Conservation (phyloP, 106 monocot genomes). For the Phalaenopsis aphrodite region DNA sequence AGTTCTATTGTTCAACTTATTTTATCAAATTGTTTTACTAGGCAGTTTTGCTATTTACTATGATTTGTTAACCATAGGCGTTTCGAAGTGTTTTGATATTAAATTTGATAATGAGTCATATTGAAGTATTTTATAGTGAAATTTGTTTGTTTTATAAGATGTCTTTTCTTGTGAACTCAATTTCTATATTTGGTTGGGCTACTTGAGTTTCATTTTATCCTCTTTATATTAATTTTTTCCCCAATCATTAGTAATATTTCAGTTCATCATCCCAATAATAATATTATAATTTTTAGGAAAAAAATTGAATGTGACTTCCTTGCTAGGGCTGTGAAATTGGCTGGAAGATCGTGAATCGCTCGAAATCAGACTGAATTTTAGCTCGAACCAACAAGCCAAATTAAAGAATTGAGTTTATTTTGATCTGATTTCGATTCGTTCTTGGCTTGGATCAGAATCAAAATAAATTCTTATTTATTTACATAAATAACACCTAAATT, state of each 20-base stretch:
- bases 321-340: not conserved
- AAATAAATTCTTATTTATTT: no score
- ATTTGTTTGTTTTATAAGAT: not conserved
- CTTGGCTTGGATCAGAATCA: no score
- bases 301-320: not conserved
- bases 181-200: not conserved
- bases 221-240: not conserved
- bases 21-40: not conserved
- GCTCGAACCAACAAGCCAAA: no score
- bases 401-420: no score
- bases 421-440: no score
- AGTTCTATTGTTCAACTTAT: slow-evolving; percentile 20
- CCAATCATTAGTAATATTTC: not conserved
- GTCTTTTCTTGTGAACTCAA: not conserved
- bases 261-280: not conserved
- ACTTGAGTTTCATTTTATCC: not conserved
- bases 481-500: no score
- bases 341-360: no score
- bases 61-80: not conserved
- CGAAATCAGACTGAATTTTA: no score
- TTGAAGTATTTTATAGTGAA: not conserved
- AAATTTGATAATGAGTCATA: not conserved
- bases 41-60: not conserved
- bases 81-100: not conserved
- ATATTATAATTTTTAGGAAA: no score